These are phyloP conservation scores for Fraxinus paxiana DNA, from an alignment of 305 asterid species.

Conservation along the genomic window DNA sequence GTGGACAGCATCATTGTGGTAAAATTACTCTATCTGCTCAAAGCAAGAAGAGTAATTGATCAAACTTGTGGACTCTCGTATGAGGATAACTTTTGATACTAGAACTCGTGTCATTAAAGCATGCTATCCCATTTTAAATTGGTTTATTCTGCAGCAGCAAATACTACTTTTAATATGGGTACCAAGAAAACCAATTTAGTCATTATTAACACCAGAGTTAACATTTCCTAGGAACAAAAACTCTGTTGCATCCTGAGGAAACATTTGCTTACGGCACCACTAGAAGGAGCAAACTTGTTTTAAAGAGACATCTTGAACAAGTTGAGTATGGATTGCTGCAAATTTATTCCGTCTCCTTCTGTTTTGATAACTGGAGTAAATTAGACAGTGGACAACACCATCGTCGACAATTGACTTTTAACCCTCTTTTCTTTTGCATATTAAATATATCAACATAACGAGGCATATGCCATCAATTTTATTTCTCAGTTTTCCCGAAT, in stretches of 20 bases:
- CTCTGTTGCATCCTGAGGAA: neutral
- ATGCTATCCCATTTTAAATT: neutral
- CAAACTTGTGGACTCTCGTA: neutral
- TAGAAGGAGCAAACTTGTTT: neutral
- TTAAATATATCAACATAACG: neutral
- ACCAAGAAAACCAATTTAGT: neutral
- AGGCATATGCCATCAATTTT: neutral
- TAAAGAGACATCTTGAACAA: neutral
- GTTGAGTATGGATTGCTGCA: neutral
- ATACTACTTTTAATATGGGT: neutral
- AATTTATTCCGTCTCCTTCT: neutral
- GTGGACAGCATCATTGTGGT: neutral
- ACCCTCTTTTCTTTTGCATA: neutral
- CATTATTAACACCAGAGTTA: neutral
- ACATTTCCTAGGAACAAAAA: neutral
- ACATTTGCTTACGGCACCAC: neutral
- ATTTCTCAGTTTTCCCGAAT: neutral
- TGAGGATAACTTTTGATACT: neutral
- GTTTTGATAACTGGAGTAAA: neutral
- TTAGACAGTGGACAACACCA: neutral
- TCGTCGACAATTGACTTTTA: neutral
- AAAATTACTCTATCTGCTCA: neutral
- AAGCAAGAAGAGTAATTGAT: neutral
- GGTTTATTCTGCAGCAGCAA: neutral
- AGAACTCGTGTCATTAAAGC: neutral